Evolutionary conservation across 106 monocot species (phyloP).

Genomic region (Iris macrosiphon): DNA sequence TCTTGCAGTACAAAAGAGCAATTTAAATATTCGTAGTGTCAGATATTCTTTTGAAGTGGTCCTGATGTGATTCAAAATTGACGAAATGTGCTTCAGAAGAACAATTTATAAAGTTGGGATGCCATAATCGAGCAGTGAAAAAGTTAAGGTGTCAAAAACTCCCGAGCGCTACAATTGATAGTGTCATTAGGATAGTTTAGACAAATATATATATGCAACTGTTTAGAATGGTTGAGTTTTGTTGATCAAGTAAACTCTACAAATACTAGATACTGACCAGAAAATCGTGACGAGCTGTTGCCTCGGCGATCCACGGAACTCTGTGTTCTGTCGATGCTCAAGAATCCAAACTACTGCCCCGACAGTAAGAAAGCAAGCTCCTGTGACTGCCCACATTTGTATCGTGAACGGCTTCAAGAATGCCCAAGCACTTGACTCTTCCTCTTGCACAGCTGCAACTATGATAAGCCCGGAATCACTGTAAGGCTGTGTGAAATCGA

Average conservation of each 20-base stretch:
- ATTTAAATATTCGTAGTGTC: no score
- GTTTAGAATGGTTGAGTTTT: no score
- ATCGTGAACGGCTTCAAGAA: conserved; percentile 80
- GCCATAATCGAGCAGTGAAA: no score
- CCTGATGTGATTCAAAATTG: no score
- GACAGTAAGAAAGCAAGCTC: conserved; percentile 43
- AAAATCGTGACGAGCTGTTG: conserved; percentile 61
- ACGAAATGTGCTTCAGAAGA: no score
- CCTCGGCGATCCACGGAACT: conserved; percentile 75
- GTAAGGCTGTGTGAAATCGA: conserved; percentile 87
- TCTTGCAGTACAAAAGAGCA: no score
- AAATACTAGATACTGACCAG: conserved; percentile 28
- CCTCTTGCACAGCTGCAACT: conserved; percentile 34
- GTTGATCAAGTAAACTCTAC: neutral
- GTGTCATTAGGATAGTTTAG: no score
- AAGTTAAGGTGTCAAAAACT: no score
- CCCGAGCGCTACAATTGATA: no score
- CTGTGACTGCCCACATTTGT: conserved; percentile 71
- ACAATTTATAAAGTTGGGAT: no score
- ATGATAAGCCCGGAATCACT: conserved; percentile 68
- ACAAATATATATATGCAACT: no score
- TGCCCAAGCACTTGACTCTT: conserved; percentile 53
- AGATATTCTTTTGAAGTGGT: no score
- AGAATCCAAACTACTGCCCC: conserved; percentile 84
- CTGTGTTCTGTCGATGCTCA: conserved; percentile 79